Conservation (phyloP, 2,329 filamentous ascomycete species). For the Penicillium sp. region DNA sequence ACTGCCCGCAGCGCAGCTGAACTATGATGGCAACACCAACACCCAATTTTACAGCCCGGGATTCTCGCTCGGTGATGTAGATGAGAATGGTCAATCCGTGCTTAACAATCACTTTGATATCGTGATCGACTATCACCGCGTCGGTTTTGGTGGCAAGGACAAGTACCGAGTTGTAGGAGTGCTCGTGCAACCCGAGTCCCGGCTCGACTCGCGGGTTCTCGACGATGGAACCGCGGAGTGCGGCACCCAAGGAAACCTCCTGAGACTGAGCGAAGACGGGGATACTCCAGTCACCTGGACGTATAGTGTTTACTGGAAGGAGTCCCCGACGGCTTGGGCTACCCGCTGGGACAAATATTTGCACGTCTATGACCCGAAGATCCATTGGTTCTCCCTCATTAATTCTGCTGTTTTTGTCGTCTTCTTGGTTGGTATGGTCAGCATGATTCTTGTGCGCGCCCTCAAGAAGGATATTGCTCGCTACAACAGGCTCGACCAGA, state of each 20-base stretch:
- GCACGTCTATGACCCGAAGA: conserved; percentile 95
- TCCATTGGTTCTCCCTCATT: conserved; percentile 98
- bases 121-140: conserved; percentile 85
- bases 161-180: conserved; percentile 91
- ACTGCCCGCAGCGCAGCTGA: conserved; percentile 83
- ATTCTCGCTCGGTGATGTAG: conserved; percentile 72
- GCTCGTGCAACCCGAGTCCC: conserved; percentile 79
- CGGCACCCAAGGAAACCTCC: conserved; percentile 56
- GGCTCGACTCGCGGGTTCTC: conserved; percentile 58
- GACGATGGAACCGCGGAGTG: conserved; percentile 65
- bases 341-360: conserved; percentile 99
- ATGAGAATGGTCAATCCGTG: conserved; percentile 59
- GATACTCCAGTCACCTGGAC: conserved; percentile 78
- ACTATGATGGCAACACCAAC: conserved; percentile 73
- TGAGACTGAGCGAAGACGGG: conserved; percentile 67
- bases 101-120: conserved; percentile 98
- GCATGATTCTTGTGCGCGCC: conserved; percentile 85
- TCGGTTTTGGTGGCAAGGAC: conserved; percentile 57
- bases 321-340: conserved; percentile 85
- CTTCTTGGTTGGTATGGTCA: conserved; percentile 86
- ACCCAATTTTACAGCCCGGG: conserved; percentile 88
- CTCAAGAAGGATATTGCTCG: conserved; percentile 93
- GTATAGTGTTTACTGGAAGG: conserved; percentile 88
- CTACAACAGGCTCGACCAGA: conserved; percentile 92
- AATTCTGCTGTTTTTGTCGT: conserved; percentile 95